A percentile compares a stretch with the other conserved stretches of the same genome.
These are phyloP conservation scores for Geotrichum fermentans DNA, from an alignment of 1,139 yeast species.

Conservation along the genomic window DNA sequence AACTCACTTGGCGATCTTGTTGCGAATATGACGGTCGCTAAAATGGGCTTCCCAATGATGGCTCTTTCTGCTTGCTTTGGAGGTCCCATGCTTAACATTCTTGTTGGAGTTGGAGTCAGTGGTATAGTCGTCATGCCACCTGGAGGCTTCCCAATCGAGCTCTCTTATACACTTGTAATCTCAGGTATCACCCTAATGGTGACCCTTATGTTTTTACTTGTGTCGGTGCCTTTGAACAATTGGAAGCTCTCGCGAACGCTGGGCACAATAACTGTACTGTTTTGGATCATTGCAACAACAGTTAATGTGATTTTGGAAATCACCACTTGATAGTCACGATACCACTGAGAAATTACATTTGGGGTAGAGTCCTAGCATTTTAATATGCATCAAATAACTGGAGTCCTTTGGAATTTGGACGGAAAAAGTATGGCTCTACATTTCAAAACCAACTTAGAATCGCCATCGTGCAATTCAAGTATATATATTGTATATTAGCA, in stretches of 20 bases:
- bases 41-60: slow-evolving; percentile 84
- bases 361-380: too few relatives aligned
- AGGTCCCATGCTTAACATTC: slow-evolving; percentile 68
- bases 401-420: too few relatives aligned
- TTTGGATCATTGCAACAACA: slow-evolving; percentile 49
- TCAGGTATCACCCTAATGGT: slow-evolving; percentile 51
- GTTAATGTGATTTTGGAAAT: slow-evolving; percentile 32
- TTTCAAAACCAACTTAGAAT: too few relatives aligned
- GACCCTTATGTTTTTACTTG: slow-evolving; percentile 50
- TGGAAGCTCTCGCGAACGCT: slow-evolving; percentile 62
- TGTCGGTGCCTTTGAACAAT: slow-evolving; percentile 54
- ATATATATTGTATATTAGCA: too few relatives aligned
- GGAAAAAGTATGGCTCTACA: too few relatives aligned
- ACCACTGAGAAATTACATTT: background rate
- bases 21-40: slow-evolving; percentile 77
- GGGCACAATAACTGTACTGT: slow-evolving; percentile 49
- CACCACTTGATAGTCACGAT: background rate
- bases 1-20: slow-evolving; percentile 87
- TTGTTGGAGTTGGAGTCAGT: slow-evolving; percentile 62
- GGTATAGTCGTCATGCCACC: slow-evolving; percentile 50
- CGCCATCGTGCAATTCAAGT: too few relatives aligned
- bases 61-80: slow-evolving; percentile 95
- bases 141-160: slow-evolving; percentile 37
- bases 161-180: slow-evolving; percentile 47
- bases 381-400: too few relatives aligned